Conservation (phyloP, 2,329 filamentous ascomycete genomes). For the Ilyonectria sp. region DNA sequence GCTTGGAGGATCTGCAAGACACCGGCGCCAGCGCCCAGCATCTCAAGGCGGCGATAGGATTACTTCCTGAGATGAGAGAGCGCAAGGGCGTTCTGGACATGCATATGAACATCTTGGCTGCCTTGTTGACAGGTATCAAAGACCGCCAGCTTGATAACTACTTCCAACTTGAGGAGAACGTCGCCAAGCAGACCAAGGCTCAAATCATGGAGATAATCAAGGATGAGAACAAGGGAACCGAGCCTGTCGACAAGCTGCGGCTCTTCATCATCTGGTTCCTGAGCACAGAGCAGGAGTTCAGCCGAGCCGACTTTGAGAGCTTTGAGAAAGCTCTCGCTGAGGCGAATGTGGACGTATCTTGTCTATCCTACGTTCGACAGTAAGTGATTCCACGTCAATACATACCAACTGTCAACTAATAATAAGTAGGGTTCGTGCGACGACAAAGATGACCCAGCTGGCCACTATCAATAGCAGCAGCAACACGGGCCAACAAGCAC, state of each 20-base stretch:
- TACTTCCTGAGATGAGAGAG: slow-evolving; percentile 92
- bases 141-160: slow-evolving; percentile 96
- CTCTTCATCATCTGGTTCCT: slow-evolving; percentile 98
- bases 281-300: slow-evolving; percentile 91
- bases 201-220: slow-evolving; percentile 92
- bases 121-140: slow-evolving; percentile 84
- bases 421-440: slow-evolving; percentile 80
- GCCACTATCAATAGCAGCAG: slow-evolving; percentile 87
- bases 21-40: slow-evolving; percentile 92
- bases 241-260: slow-evolving; percentile 90
- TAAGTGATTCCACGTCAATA: slow-evolving; percentile 58
- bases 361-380: slow-evolving; percentile 90
- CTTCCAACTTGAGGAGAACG: slow-evolving; percentile 94
- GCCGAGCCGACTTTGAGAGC: slow-evolving; percentile 83
- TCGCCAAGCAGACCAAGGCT: slow-evolving; percentile 90
- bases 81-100: slow-evolving; percentile 95
- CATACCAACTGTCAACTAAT: slow-evolving; percentile 42
- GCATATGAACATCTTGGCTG: slow-evolving; percentile 98
- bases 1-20: slow-evolving; percentile 93
- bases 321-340: slow-evolving; percentile 88
- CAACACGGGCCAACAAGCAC: slow-evolving; percentile 73
- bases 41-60: slow-evolving; percentile 93
- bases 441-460: slow-evolving; percentile 98
- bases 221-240: slow-evolving; percentile 84
- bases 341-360: slow-evolving; percentile 82